These are phyloP conservation scores for Arabidopsis arenosa DNA, from an alignment of 345 rosid species.

Conservation along the genomic window DNA sequence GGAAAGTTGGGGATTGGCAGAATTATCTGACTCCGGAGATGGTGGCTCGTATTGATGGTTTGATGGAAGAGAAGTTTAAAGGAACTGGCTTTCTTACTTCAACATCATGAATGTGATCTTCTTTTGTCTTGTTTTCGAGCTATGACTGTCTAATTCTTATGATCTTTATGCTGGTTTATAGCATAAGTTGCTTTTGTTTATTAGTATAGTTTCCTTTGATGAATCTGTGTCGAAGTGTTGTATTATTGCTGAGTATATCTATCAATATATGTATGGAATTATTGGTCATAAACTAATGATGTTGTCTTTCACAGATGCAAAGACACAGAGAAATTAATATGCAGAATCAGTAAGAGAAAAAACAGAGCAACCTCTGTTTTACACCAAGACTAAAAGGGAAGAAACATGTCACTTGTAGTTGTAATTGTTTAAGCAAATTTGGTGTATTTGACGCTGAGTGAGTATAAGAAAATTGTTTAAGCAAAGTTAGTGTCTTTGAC, in stretches of 20 bases:
- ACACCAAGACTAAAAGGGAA: neutral
- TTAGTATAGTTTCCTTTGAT: slow-evolving; percentile 1
- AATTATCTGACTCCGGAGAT: slow-evolving; percentile 47
- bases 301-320: neutral
- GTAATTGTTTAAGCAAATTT: slow-evolving; percentile 12
- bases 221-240: neutral
- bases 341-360: slow-evolving; percentile 14
- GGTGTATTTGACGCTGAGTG: neutral
- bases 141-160: neutral
- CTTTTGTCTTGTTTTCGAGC: slow-evolving; percentile 6
- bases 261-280: slow-evolving; percentile 1
- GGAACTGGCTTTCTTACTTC: slow-evolving; percentile 39
- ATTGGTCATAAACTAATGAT: neutral
- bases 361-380: slow-evolving; percentile 35
- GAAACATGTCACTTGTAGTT: neutral
- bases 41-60: slow-evolving; percentile 42
- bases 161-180: slow-evolving; percentile 24
- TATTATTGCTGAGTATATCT: slow-evolving; percentile 8
- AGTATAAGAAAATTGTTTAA: neutral
- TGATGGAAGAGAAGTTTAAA: slow-evolving; percentile 42
- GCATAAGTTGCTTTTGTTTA: slow-evolving; percentile 11
- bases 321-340: neutral
- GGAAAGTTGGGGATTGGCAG: slow-evolving; percentile 53
- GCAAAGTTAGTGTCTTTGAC: slow-evolving; percentile 5
- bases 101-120: neutral